Evolutionary conservation across 192 early-diverging fungal genomes (phyloP), one percentile per base, ranked within the genome.

Genomic region (Geosiphon pyriformis): DNA sequence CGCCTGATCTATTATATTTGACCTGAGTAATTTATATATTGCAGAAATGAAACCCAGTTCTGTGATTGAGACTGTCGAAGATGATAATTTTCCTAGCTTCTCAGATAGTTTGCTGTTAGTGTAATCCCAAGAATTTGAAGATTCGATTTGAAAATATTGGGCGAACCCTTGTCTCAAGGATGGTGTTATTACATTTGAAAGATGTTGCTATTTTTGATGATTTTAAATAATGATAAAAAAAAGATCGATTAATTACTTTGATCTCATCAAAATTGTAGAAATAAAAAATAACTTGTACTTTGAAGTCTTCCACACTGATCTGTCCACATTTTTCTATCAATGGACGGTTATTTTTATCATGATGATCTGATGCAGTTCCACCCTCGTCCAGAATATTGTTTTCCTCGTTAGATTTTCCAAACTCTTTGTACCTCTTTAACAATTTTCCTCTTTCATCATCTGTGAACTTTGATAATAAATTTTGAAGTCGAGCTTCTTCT

Each of bases 141-240:
- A 35, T 4, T 22, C 15, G 4, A 26, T 23, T 53, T 65, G 62
- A 65, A 65, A 53, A 53, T 53, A 53, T 25, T 22, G 6, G 12
- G 30, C 33, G 22, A 65, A 51, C 26, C 62, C 62, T n/a, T 53
- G 12, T 53, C 34, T 35, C 11, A 64, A 25, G 7, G 27, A 20
- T 33, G 30, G 20, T 4, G 35, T 11, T 32, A 65, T 31, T 23
- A 52, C 23, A 4, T 15, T 11, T 27, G 62, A 47, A 20, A 65
- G 27, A 33, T 34, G 50, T 22, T 51, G 30, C 62, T 65, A 65
- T n/a, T n/a, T n/a, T n/a, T n/a, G n/a, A n/a, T n/a, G n/a, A n/a
- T n/a, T n/a, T n/a, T n/a, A n/a, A n/a, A n/a, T n/a, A n/a, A n/a
- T n/a, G n/a, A n/a, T n/a, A n/a, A n/a, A n/a, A n/a, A n/a, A n/a